phyloP scores from a whole-genome alignment of 495 filamentous ascomycete genomes.

The Penicillium nucicola region DNA sequence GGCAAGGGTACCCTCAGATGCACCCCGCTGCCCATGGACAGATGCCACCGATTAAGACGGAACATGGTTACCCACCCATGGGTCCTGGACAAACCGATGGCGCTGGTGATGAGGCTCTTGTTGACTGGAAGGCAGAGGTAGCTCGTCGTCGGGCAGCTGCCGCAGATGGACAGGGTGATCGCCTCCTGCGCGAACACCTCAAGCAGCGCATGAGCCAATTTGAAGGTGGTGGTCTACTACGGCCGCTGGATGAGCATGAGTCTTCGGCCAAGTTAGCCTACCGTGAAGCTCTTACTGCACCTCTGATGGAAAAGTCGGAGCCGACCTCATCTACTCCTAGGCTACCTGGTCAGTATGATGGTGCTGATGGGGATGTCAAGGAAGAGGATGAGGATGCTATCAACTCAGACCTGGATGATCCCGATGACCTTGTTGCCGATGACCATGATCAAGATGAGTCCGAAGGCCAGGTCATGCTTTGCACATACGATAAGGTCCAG shows the following conservation, averaged over 20 bases:
- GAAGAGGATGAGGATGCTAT: constrained; percentile 93
- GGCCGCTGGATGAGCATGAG: constrained; percentile 52
- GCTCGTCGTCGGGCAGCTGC: constrained; percentile 52
- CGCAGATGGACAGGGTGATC: constrained; percentile 58
- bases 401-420: constrained; percentile 96
- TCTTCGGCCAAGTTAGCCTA: constrained; percentile 16
- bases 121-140: constrained; percentile 58
- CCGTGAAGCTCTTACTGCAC: constrained; percentile 6
- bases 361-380: constrained; percentile 51
- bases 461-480: constrained; percentile 85
- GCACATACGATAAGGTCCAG: constrained; percentile 99
- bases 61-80: constrained; percentile 42
- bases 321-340: constrained; percentile 2
- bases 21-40: constrained; percentile 44
- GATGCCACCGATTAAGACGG: constrained; percentile 46
- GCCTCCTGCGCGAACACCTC: constrained; percentile 38
- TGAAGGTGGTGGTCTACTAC: constrained; percentile 79
- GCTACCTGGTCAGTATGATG: constrained; percentile 59
- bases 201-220: constrained; percentile 60
- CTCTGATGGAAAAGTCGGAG: not conserved
- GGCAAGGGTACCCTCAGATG: constrained; percentile 43
- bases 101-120: constrained; percentile 45
- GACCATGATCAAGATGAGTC: constrained; percentile 81
- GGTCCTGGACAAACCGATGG: constrained; percentile 70
- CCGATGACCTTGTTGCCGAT: constrained; percentile 76